These are phyloP conservation scores for Tagetes erecta DNA, from an alignment of 129 eudicot species.

Conservation along the genomic window DNA sequence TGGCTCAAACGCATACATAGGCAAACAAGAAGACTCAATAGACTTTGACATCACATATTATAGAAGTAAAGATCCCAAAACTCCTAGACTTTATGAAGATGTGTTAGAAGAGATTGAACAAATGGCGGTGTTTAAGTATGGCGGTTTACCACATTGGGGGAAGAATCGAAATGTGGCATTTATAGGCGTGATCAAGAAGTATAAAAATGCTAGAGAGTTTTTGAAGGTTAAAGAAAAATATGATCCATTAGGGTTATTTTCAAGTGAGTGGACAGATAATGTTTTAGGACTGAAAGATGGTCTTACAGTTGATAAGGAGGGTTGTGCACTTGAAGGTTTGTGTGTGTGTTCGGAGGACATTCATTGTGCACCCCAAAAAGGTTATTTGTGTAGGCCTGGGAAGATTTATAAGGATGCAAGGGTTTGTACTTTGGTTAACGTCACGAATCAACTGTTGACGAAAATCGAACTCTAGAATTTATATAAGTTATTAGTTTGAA, in stretches of 20 bases:
- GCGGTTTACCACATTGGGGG: constrained; percentile 85
- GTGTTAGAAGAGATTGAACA: constrained; percentile 83
- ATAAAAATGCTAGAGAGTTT: constrained; percentile 42
- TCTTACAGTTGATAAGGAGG: constrained; percentile 47
- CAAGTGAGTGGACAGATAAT: constrained; percentile 82
- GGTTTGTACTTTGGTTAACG: constrained; percentile 56
- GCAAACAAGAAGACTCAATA: constrained; percentile 63
- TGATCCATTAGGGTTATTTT: constrained; percentile 73
- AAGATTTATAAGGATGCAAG: constrained; percentile 58
- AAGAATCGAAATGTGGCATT: constrained; percentile 83
- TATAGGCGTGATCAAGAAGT: constrained; percentile 54
- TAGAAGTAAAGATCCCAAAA: constrained; percentile 66
- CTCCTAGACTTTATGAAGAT: constrained; percentile 63
- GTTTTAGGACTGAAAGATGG: constrained; percentile 65
- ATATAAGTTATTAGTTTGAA: neutral
- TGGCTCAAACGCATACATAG: constrained; percentile 62
- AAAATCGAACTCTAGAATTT: neutral
- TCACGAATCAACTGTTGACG: neutral
- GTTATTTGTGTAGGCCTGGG: constrained; percentile 70
- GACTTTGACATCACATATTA: constrained; percentile 83
- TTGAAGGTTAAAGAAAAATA: constrained; percentile 52
- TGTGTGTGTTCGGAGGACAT: constrained; percentile 72
- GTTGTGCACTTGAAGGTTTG: constrained; percentile 85
- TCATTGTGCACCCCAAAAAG: constrained; percentile 82
- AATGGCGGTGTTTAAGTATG: constrained; percentile 66